phyloP scores from a whole-genome alignment of 768 basidiomycete species.

The Imleria badia region DNA sequence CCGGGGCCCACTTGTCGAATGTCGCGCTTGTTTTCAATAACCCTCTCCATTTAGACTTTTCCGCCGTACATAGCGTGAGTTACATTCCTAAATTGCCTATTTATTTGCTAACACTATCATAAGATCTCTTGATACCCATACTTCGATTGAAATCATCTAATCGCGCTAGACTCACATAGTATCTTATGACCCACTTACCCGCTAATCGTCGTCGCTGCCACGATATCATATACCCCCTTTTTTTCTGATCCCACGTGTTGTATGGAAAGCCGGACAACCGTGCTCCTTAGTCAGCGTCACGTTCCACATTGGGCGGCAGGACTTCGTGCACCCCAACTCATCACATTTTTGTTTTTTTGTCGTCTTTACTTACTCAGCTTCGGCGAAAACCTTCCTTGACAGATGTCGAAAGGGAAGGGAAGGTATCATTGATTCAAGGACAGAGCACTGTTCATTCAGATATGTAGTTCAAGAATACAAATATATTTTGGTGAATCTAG shows the following conservation, averaged over 20 bases:
- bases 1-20: not conserved
- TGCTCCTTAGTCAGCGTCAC: too few relatives aligned
- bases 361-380: too few relatives aligned
- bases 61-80: constrained; percentile 5
- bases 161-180: not conserved
- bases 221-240: not conserved
- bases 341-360: too few relatives aligned
- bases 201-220: not conserved
- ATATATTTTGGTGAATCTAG: too few relatives aligned
- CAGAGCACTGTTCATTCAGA: too few relatives aligned
- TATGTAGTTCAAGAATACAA: too few relatives aligned
- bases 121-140: constrained; percentile 3
- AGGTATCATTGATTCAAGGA: too few relatives aligned
- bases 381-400: too few relatives aligned
- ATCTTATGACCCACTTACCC: not conserved
- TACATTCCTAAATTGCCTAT: not conserved
- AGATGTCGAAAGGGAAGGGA: too few relatives aligned
- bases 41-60: not conserved
- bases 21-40: not conserved
- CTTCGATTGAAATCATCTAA: not conserved
- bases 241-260: not conserved
- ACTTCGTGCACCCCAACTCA: too few relatives aligned
- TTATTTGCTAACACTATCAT: not conserved
- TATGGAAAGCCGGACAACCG: too few relatives aligned
- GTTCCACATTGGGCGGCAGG: too few relatives aligned